phyloP scores from a whole-genome alignment of 2,329 filamentous ascomycete genomes.

The Fusarium chlamydosporum region DNA sequence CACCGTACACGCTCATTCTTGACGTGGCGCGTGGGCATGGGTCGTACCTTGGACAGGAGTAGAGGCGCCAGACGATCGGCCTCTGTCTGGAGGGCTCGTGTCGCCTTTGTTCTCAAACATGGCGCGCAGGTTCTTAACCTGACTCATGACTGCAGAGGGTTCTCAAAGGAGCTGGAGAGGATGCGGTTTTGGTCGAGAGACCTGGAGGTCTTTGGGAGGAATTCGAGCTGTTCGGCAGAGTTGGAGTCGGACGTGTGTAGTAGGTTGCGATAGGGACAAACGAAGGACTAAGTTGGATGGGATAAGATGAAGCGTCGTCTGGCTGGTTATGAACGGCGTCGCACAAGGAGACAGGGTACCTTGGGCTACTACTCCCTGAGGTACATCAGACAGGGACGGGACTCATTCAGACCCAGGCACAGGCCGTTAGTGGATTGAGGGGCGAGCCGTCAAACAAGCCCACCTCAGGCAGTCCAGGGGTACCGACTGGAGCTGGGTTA shows the following conservation, averaged over 20 bases:
- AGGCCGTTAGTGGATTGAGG: constrained; percentile 44
- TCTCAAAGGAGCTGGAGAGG: constrained; percentile 45
- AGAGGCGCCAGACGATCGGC: constrained; percentile 73
- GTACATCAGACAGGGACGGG: constrained; percentile 35
- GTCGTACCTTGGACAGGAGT: constrained; percentile 53
- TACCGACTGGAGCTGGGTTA: constrained; percentile 34
- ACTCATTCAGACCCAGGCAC: constrained; percentile 32
- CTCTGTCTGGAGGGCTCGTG: constrained; percentile 75
- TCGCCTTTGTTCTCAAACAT: constrained; percentile 84
- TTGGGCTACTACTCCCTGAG: constrained; percentile 33
- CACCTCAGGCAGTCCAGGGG: constrained; percentile 26
- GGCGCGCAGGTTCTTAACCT: constrained; percentile 80
- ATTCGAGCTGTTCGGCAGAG: constrained; percentile 27
- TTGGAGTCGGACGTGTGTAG: constrained; percentile 24
- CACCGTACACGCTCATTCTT: constrained; percentile 19
- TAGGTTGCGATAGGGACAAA: constrained; percentile 22
- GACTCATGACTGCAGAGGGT: constrained; percentile 68
- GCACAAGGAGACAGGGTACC: constrained; percentile 36
- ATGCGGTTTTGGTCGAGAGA: constrained; percentile 40
- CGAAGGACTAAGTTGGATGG: constrained; percentile 19
- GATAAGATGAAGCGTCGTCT: constrained; percentile 42
- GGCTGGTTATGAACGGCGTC: constrained; percentile 45
- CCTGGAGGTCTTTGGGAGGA: constrained; percentile 40
- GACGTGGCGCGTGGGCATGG: constrained; percentile 18
- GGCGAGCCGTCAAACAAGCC: constrained; percentile 33